Evolutionary conservation across 441 rosid genomes (phyloP).

Genomic region (Adansonia madagascariensis): DNA sequence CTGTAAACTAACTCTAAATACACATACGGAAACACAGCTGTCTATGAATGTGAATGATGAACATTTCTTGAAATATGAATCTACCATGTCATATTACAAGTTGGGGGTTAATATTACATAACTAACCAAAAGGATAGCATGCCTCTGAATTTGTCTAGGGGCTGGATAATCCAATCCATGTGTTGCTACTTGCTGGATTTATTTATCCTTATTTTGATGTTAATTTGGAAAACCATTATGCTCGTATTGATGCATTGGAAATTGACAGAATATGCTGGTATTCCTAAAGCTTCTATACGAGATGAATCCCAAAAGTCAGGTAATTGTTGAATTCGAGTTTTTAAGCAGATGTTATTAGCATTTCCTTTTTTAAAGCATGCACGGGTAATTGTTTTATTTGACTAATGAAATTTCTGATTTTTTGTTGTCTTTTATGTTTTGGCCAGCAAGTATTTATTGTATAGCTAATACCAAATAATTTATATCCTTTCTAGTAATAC

Average conservation of each 20-base stretch:
- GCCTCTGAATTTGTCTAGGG: neutral
- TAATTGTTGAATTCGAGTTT: neutral
- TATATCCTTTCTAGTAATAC: neutral
- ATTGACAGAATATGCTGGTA: neutral
- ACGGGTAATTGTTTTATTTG: neutral
- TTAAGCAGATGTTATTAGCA: neutral
- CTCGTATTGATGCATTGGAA: neutral
- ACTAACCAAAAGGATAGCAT: neutral
- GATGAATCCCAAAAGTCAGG: neutral
- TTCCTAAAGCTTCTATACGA: neutral
- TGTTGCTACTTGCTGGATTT: neutral
- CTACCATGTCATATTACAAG: neutral
- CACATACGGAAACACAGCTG: neutral
- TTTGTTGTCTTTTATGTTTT: neutral
- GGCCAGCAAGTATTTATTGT: neutral
- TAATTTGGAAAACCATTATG: neutral
- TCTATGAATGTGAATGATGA: neutral
- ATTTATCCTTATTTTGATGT: neutral
- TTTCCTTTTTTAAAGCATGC: neutral
- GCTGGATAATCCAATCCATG: neutral
- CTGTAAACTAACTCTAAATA: neutral
- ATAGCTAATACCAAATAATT: too few species aligned
- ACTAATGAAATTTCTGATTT: neutral
- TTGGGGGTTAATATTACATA: neutral
- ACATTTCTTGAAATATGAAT: neutral